Evolutionary conservation across 805 yeast genomes (phyloP).

Genomic region (Millerago galiae): DNA sequence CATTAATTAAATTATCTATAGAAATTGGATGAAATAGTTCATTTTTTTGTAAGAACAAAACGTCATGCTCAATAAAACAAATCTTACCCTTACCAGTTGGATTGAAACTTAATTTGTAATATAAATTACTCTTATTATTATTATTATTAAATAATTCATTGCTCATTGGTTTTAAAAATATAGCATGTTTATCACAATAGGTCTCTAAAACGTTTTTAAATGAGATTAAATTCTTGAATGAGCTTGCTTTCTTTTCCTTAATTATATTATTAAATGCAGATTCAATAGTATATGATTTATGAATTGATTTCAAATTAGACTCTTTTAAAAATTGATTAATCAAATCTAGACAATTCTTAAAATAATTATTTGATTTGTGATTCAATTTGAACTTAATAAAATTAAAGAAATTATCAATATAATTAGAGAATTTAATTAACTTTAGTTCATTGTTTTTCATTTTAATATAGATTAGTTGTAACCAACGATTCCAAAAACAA

Average conservation of each 20-base stretch:
- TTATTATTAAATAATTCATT: conserved; percentile 29
- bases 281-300: background rate
- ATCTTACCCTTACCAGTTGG: conserved; percentile 28
- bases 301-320: background rate
- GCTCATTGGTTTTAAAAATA: conserved; percentile 22
- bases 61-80: conserved; percentile 58
- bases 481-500: conserved; percentile 29
- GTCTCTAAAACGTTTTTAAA: conserved; percentile 63
- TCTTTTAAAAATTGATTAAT: conserved; percentile 24
- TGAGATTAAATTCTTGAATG: conserved; percentile 34
- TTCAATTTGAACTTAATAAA: background rate
- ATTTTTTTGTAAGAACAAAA: conserved; percentile 42
- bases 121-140: conserved; percentile 22
- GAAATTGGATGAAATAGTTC: conserved; percentile 17
- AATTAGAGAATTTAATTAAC: background rate
- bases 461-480: conserved; percentile 10
- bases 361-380: conserved; percentile 3
- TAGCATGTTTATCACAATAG: conserved; percentile 45
- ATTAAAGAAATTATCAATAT: conserved; percentile 21
- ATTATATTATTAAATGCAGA: background rate
- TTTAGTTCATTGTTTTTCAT: conserved; percentile 3
- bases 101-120: conserved; percentile 35
- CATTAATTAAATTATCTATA: conserved; percentile 22
- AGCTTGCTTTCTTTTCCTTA: background rate
- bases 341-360: conserved; percentile 21